phyloP scores from a whole-genome alignment of 768 basidiomycete genomes.

The Phanerochaete sordida region DNA sequence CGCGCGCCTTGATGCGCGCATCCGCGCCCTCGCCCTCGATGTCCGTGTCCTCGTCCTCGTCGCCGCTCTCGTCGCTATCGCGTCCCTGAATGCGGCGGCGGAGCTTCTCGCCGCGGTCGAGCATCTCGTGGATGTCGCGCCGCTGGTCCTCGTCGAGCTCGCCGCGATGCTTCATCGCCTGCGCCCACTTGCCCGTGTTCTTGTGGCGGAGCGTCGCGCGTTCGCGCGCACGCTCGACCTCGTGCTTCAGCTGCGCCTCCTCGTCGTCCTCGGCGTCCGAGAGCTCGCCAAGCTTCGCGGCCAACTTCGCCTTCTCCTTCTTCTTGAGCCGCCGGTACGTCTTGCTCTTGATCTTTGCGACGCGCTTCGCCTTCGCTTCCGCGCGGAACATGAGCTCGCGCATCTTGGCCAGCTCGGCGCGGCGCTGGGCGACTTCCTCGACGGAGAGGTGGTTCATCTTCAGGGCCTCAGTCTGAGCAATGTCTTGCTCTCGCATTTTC shows the following conservation, averaged over 20 bases:
- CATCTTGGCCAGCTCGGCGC: slow-evolving; percentile 80
- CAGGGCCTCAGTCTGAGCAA: slow-evolving; percentile 78
- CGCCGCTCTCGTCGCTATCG: slow-evolving; percentile 48
- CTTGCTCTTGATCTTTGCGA: slow-evolving; percentile 95
- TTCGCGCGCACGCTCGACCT: slow-evolving; percentile 80
- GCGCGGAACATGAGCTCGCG: slow-evolving; percentile 93
- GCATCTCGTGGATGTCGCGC: slow-evolving; percentile 80
- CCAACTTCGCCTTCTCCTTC: slow-evolving; percentile 67
- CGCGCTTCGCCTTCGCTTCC: slow-evolving; percentile 83
- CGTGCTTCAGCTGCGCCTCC: slow-evolving; percentile 57
- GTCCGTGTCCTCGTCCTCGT: slow-evolving; percentile 41
- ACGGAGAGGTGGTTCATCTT: slow-evolving; percentile 77
- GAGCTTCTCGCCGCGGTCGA: slow-evolving; percentile 77
- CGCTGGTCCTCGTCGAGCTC: slow-evolving; percentile 63
- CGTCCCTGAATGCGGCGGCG: slow-evolving; percentile 72
- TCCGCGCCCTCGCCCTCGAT: slow-evolving; percentile 35
- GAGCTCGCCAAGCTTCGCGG: slow-evolving; percentile 43
- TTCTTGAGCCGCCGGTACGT: slow-evolving; percentile 83
- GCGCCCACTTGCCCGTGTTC: slow-evolving; percentile 86
- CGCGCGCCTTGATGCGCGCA: slow-evolving; percentile 55
- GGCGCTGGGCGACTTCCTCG: slow-evolving; percentile 82
- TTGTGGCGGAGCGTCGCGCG: slow-evolving; percentile 88
- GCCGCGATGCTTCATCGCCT: slow-evolving; percentile 64
- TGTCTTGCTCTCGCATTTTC: slow-evolving; percentile 77
- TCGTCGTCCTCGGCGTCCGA: slow-evolving; percentile 43